Percentiles rank a stretch among this genome's conserved stretches.
Evolutionary conservation across 495 filamentous ascomycete genomes (phyloP).

Genomic region (Penicillium coprophilum): DNA sequence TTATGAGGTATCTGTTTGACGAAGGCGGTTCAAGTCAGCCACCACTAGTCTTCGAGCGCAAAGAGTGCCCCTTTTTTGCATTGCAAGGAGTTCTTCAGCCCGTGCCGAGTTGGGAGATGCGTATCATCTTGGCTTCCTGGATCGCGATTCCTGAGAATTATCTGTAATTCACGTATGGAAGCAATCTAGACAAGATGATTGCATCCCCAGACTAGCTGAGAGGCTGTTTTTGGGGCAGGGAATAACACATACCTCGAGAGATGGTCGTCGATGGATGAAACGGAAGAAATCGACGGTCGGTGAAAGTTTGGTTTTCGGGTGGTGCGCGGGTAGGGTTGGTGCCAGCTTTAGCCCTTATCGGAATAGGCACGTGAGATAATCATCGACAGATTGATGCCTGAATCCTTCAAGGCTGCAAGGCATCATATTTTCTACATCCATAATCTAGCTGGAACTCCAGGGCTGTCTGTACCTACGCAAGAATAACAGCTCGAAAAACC

Average conservation of each 20-base stretch:
- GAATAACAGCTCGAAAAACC: background rate
- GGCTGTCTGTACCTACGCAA: background rate
- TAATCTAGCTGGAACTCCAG: background rate
- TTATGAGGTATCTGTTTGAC: constrained; percentile 72
- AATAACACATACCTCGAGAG: constrained; percentile 49
- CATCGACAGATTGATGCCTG: constrained; percentile 22
- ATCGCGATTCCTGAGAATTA: constrained; percentile 18
- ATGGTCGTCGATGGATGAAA: constrained; percentile 30
- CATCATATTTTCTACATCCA: background rate
- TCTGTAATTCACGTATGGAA: constrained; percentile 9
- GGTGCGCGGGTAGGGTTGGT: constrained; percentile 40
- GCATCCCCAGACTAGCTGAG: constrained; percentile 52
- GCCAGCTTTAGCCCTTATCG: constrained; percentile 29
- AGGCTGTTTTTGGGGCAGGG: constrained; percentile 36
- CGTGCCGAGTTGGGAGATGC: constrained; percentile 69
- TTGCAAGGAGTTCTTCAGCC: constrained; percentile 88
- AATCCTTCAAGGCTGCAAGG: constrained; percentile 10
- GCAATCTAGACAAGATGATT: constrained; percentile 37
- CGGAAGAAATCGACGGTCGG: constrained; percentile 12
- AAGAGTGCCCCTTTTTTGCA: constrained; percentile 81
- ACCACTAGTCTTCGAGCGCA: constrained; percentile 79
- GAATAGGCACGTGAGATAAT: constrained; percentile 27
- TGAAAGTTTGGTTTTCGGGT: constrained; percentile 29
- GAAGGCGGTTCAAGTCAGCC: constrained; percentile 63
- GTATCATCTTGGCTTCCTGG: constrained; percentile 55